phyloP scores from a whole-genome alignment of 352 stramenopile species.

The Phytopythium delawarense region DNA sequence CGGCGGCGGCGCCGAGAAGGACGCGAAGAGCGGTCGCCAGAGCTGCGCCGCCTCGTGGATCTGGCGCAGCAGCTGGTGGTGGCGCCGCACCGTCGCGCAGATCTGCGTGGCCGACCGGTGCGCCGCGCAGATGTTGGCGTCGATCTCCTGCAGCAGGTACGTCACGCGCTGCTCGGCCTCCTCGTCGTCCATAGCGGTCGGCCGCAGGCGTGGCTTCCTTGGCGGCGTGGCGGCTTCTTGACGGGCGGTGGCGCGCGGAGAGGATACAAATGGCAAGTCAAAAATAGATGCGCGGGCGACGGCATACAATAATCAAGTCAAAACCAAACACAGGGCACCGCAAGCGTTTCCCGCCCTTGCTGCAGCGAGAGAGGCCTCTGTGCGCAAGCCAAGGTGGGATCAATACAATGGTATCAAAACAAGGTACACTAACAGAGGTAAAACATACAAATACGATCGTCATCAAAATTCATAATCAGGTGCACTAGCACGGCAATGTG shows the following conservation, averaged over 20 bases:
- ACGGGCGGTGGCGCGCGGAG: too few relatives aligned
- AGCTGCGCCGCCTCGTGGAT: conserved; percentile 70
- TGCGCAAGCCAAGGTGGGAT: too few relatives aligned
- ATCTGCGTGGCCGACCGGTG: conserved; percentile 78
- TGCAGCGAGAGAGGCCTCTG: too few relatives aligned
- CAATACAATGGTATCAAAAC: neutral
- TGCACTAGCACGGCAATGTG: neutral
- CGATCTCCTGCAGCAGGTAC: conserved; percentile 83
- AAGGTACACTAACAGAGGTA: neutral
- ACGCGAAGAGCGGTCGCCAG: conserved; percentile 77
- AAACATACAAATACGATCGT: neutral
- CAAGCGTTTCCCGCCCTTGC: conserved; percentile 2
- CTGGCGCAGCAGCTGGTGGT: conserved; percentile 73
- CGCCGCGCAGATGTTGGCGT: conserved; percentile 75
- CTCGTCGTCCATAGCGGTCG: conserved; percentile 40
- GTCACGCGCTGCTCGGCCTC: conserved; percentile 76
- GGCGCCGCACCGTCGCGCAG: conserved; percentile 53
- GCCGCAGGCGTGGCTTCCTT: too few relatives aligned
- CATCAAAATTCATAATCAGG: neutral
- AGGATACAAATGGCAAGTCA: conserved; percentile 1
- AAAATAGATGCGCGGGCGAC: neutral
- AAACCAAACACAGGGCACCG: too few relatives aligned
- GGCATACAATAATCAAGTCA: neutral
- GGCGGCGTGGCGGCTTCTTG: too few relatives aligned
- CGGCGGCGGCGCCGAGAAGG: conserved; percentile 47